Percentiles rank a stretch among this genome's conserved stretches.
Conservation (phyloP, 2,329 filamentous ascomycete species). For the Cordyceps tenuipes region DNA sequence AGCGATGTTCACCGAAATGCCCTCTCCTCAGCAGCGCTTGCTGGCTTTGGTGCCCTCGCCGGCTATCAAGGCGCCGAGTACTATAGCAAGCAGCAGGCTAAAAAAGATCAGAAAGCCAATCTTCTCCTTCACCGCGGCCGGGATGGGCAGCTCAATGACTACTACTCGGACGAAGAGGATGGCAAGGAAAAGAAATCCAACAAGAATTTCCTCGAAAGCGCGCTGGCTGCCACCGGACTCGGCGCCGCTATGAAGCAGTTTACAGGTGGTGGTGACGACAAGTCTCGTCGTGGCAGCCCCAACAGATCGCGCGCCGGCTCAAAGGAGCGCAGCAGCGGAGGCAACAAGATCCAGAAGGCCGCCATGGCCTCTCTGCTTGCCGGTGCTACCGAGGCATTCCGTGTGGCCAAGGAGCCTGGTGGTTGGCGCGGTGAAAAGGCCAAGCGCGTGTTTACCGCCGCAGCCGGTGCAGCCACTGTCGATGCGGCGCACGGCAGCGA, state of each 20-base stretch:
- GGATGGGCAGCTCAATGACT: conserved; percentile 43
- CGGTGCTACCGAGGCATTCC: conserved; percentile 86
- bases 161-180: conserved; percentile 51
- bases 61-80: conserved; percentile 56
- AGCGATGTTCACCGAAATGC: conserved; percentile 47
- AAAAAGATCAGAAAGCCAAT: conserved; percentile 46
- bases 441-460: conserved; percentile 83
- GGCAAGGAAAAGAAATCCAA: conserved; percentile 50
- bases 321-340: conserved; percentile 34
- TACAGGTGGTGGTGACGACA: conserved; percentile 39
- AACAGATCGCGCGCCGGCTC: conserved; percentile 44
- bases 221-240: conserved; percentile 52
- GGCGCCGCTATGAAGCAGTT: conserved; percentile 54
- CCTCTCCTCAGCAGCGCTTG: conserved; percentile 51
- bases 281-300: conserved; percentile 36
- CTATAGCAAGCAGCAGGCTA: conserved; percentile 53
- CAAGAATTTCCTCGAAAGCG: conserved; percentile 57
- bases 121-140: conserved; percentile 46
- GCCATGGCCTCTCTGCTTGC: conserved; percentile 86
- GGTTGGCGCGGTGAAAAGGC: conserved; percentile 87
- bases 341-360: conserved; percentile 68
- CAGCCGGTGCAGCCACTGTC: conserved; percentile 75
- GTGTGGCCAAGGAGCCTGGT: conserved; percentile 79
- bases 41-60: conserved; percentile 55
- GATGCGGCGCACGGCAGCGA: conserved; percentile 66